Conservation (phyloP, 78 protist genomes). For the Dictyostelium purpureum region DNA sequence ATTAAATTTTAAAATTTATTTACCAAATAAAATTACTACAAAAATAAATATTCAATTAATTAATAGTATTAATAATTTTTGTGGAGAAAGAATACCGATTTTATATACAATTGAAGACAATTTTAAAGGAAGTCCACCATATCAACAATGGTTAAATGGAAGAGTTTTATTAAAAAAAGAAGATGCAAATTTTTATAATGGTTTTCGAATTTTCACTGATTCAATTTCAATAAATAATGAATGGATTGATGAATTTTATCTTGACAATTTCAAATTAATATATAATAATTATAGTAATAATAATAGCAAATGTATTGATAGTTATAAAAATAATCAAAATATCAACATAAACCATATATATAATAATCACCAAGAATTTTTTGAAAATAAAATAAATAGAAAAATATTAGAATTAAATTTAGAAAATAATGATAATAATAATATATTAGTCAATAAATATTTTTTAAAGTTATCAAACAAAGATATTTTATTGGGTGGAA, state of each 20-base stretch:
- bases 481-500: conserved; percentile 3
- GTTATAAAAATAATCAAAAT: not conserved
- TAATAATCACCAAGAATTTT: too few relatives aligned
- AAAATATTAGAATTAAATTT: too few relatives aligned
- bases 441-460: not conserved
- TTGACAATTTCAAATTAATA: not conserved
- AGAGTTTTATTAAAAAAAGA: not conserved
- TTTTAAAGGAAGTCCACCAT: not conserved
- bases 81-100: not conserved
- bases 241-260: not conserved
- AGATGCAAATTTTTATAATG: not conserved
- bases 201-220: not conserved
- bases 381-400: too few relatives aligned
- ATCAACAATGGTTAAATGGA: conserved; percentile 5
- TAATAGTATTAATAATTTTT: not conserved
- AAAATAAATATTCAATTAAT: not conserved
- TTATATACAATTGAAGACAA: not conserved
- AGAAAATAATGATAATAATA: not conserved
- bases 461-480: not conserved
- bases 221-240: not conserved
- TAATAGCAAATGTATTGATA: not conserved
- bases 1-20: not conserved
- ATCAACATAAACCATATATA: too few relatives aligned
- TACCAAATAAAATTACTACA: not conserved
- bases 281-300: not conserved